Conservation (phyloP, 495 filamentous ascomycete genomes). For the Tuber microsphaerosporum region DNA sequence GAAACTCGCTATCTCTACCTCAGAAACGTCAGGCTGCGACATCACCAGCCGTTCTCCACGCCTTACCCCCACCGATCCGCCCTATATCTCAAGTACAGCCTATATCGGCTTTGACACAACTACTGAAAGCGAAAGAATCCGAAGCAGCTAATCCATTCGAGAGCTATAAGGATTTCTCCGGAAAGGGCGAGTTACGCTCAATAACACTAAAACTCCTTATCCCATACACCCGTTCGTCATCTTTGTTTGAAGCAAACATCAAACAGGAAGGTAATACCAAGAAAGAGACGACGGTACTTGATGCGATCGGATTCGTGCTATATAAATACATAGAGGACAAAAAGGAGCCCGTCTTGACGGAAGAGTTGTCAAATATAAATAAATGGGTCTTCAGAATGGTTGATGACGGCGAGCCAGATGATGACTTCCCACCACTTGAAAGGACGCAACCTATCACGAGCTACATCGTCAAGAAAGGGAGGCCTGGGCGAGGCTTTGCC, state of each 20-base stretch:
- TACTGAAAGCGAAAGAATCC: constrained; percentile 68
- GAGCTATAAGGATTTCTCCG: constrained; percentile 74
- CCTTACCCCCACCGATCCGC: constrained; percentile 74
- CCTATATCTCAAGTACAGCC: constrained; percentile 80
- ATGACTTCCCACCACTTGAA: constrained; percentile 82
- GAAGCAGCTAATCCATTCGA: constrained; percentile 80
- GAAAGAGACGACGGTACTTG: constrained; percentile 69
- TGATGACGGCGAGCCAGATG: constrained; percentile 90
- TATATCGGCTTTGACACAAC: constrained; percentile 49
- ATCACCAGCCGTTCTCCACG: constrained; percentile 57
- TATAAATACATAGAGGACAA: constrained; percentile 83
- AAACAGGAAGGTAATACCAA: constrained; percentile 54
- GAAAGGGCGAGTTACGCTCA: constrained; percentile 74
- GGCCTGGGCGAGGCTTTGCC: constrained; percentile 54
- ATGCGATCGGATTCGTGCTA: constrained; percentile 80
- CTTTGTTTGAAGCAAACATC: constrained; percentile 64
- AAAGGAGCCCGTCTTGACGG: constrained; percentile 61
- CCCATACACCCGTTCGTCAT: constrained; percentile 59
- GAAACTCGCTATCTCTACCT: constrained; percentile 40
- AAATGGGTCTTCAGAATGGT: constrained; percentile 91
- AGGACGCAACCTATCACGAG: constrained; percentile 71
- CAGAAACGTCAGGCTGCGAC: constrained; percentile 12
- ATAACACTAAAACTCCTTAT: constrained; percentile 79
- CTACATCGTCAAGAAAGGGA: constrained; percentile 79
- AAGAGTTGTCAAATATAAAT: constrained; percentile 73